phyloP scores from a whole-genome alignment of 768 basidiomycete species.

The Dioszegia aurantiaca region DNA sequence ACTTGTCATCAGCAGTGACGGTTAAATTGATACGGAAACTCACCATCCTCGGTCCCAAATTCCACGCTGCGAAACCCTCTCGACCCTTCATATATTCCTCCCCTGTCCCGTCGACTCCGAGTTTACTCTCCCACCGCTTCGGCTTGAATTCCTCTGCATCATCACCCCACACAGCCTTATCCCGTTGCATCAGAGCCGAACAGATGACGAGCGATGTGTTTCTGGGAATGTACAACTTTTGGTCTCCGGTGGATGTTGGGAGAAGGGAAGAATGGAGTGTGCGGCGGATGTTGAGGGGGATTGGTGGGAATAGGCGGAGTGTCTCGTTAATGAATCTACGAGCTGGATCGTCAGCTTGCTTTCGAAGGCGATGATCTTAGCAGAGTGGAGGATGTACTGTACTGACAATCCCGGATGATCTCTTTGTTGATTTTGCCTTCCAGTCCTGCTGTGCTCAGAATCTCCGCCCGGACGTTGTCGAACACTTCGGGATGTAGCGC shows the following conservation, averaged over 20 bases:
- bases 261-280: conserved; percentile 35
- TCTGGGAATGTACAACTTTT: conserved; percentile 43
- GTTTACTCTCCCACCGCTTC: conserved; percentile 61
- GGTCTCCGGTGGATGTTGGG: conserved; percentile 24
- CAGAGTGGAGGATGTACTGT: conserved; percentile 57
- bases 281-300: conserved; percentile 58
- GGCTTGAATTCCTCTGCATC: conserved; percentile 77
- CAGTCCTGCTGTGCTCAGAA: conserved; percentile 60
- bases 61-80: conserved; percentile 35
- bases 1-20: conserved; percentile 21
- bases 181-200: conserved; percentile 66
- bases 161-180: conserved; percentile 66
- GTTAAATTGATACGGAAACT: conserved; percentile 8
- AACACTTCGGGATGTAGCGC: conserved; percentile 64
- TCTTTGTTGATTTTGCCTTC: conserved; percentile 60
- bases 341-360: conserved; percentile 19
- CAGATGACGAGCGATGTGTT: conserved; percentile 59
- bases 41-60: conserved; percentile 46
- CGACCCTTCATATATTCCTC: conserved; percentile 11
- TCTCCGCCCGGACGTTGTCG: conserved; percentile 61
- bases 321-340: conserved; percentile 70
- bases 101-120: conserved; percentile 9
- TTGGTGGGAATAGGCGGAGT: conserved; percentile 72
- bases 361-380: too few species aligned
- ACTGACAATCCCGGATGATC: conserved; percentile 62